A percentile compares a stretch with the other conserved stretches of the same genome.
Evolutionary conservation across 2,329 filamentous ascomycete species (phyloP).

Genomic region (Hymenoscyphus occultus): DNA sequence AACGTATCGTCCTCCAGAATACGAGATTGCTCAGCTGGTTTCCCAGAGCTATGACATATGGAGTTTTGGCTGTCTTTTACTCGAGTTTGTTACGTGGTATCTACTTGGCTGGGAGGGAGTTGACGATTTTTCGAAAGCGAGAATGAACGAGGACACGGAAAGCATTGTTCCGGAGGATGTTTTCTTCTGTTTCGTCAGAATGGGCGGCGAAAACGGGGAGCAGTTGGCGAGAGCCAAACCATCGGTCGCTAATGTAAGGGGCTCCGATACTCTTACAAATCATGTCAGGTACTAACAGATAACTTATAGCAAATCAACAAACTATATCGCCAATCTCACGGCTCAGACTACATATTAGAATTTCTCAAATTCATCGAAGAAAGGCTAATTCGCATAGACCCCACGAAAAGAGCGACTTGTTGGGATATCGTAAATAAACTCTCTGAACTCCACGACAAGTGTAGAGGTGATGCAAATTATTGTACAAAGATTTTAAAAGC

Average conservation of each 20-base stretch:
- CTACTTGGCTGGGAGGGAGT: slow-evolving; percentile 6
- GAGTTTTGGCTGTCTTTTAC: slow-evolving; percentile 36
- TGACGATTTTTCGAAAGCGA: slow-evolving; percentile 1
- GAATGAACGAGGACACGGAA: neutral
- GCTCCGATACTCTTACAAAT: no score
- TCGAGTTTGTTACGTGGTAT: slow-evolving; percentile 37
- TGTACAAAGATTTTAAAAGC: no score
- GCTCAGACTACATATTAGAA: no score
- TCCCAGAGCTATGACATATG: slow-evolving; percentile 38
- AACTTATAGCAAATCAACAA: no score
- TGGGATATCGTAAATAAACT: no score
- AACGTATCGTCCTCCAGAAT: slow-evolving; percentile 41
- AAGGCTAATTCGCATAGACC: no score
- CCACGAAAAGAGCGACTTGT: no score
- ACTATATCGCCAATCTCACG: no score
- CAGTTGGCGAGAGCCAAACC: slow-evolving; percentile 8
- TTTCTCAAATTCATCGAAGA: no score
- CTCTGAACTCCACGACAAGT: no score
- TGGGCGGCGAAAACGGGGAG: neutral
- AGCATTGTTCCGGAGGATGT: neutral
- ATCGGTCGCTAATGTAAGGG: slow-evolving; percentile 9
- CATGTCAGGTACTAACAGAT: no score
- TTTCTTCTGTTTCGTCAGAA: slow-evolving; percentile 4
- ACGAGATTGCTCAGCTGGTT: slow-evolving; percentile 30
- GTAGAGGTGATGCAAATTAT: no score